phyloP scores from a whole-genome alignment of 768 basidiomycete species.

The Leucosporidium yakuticum region DNA sequence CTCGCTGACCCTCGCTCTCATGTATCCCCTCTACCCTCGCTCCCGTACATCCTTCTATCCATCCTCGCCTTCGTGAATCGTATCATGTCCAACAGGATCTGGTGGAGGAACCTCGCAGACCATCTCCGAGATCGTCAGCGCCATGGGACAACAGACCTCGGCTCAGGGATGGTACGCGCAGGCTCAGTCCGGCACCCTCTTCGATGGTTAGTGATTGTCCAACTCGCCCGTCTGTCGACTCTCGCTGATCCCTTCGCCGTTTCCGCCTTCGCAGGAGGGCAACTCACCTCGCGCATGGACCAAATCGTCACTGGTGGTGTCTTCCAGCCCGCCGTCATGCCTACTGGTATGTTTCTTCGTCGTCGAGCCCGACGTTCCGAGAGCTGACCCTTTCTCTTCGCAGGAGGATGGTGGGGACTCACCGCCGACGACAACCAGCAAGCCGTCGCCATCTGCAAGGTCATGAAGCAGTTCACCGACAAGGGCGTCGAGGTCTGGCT shows the following conservation, averaged over 20 bases:
- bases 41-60: too few relatives aligned
- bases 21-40: too few relatives aligned
- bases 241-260: slow-evolving; percentile 21
- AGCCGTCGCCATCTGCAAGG: slow-evolving; percentile 35
- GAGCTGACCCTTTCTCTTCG: neutral
- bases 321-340: slow-evolving; percentile 33
- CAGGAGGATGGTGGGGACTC: slow-evolving; percentile 35
- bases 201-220: slow-evolving; percentile 20
- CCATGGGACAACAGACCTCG: slow-evolving; percentile 19
- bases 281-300: slow-evolving; percentile 34
- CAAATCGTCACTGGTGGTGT: slow-evolving; percentile 31
- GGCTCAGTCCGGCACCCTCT: slow-evolving; percentile 33
- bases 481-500: slow-evolving; percentile 40
- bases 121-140: slow-evolving; percentile 28
- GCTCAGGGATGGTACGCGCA: slow-evolving; percentile 37
- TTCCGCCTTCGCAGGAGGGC: slow-evolving; percentile 34
- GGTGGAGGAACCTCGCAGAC: slow-evolving; percentile 35
- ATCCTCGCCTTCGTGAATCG: too few relatives aligned
- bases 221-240: neutral
- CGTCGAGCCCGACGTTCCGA: neutral
- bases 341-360: slow-evolving; percentile 5
- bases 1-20: too few relatives aligned
- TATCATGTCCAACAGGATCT: slow-evolving; percentile 16
- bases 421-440: slow-evolving; percentile 35
- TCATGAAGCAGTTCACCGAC: slow-evolving; percentile 40